Evolutionary conservation across 345 rosid genomes (phyloP).

Genomic region (Populus nigra): DNA sequence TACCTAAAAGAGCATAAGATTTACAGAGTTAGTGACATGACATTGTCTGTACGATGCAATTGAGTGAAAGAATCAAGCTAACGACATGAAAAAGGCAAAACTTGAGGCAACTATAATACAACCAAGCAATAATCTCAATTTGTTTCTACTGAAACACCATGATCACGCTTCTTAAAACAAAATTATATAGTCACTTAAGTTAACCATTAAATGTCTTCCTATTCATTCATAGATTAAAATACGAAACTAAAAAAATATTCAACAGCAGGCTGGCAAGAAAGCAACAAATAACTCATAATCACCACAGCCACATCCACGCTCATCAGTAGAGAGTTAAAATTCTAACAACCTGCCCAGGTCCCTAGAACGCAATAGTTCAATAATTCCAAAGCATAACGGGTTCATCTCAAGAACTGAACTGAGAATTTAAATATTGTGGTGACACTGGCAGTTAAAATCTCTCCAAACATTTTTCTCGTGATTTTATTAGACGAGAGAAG

Average conservation of each 20-base stretch:
- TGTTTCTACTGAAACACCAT: background rate
- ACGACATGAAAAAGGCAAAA: background rate
- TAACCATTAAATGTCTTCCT: background rate
- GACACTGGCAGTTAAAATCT: background rate
- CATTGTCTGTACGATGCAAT: background rate
- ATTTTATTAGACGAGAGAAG: background rate
- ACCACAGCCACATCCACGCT: too few species aligned
- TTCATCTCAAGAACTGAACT: background rate
- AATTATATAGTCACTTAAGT: background rate
- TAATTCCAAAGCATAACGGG: background rate
- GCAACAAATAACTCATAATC: background rate
- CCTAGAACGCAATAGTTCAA: background rate
- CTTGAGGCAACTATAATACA: background rate
- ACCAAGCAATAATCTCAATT: background rate
- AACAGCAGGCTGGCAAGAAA: background rate
- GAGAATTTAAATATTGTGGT: background rate
- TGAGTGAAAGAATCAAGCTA: background rate
- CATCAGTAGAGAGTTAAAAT: background rate
- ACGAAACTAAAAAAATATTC: background rate
- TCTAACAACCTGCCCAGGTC: background rate
- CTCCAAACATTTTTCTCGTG: too few species aligned
- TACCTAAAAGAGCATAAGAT: conserved; percentile 18
- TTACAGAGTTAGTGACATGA: background rate
- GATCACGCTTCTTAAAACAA: background rate
- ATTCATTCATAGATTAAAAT: background rate